Base-by-base conservation (phyloP, 2,329 filamentous ascomycete species). In the Kalaharituber pfeilii region DNA sequence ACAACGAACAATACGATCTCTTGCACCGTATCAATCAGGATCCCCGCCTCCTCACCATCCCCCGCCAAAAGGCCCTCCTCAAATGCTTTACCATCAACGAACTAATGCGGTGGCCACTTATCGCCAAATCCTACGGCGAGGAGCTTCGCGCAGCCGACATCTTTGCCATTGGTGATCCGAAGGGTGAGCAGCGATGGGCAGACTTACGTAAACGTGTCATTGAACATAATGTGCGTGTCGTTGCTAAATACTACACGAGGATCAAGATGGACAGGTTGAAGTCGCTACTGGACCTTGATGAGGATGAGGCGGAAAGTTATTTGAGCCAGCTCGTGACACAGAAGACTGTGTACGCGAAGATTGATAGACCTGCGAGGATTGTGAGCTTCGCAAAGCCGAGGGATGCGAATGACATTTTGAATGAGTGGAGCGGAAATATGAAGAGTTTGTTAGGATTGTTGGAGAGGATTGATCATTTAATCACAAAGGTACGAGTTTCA, bases 371-470 rank as follows among this genome's bases (percentile, higher is more conserved):
- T 0, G 91, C 91, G 5, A 78, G 85, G 56, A 78, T 96, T 57
- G 87, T 98, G 65, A 94, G 76, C 69, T 98, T 98, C 66, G 87
- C 89, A 59, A 91, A 94, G 75, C 86, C 88, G 52, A 80, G 89
- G 60, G 88, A 94, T 69, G 86, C 88, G 1, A 91, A 98, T 66
- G 91, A 98, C 69, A 81, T 95, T 52, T 73, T 98, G 66, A 98
- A 98, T 67, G 91, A 98, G 71, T 98, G 91, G 91, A 94, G 87
- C 68, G 82, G 85, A 65, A 94, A 95, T 70, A 96, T 94, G 86
- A 94, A 91, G 81, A 88, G 82, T 66, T 71, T 94, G 64, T 71
- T 94, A 61, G 86, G 86, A 9, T 71, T 89, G 53, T 67, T 94
- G 66, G 87, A 94, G 75, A 78, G 87, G 59, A 93, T 98, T 58